Evolutionary conservation across 2,329 filamentous ascomycete species (phyloP), one percentile per base, ranked within the genome.

Genomic region (Graphiopsis chlorocephala): DNA sequence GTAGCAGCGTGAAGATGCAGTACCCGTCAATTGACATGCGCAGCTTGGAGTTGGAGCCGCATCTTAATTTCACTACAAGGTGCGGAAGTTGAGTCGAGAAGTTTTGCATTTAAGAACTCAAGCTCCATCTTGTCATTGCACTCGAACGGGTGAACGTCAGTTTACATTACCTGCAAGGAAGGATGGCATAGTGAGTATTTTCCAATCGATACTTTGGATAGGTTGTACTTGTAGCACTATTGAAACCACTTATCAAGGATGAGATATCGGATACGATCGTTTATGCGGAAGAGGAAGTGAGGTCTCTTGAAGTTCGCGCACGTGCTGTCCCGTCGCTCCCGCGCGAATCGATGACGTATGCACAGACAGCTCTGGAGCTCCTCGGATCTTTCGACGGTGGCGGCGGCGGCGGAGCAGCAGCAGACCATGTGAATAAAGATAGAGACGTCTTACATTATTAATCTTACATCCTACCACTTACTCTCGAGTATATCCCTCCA

Each of bases 401-500:
- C 59, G 59, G 35, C 56, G 45, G 50, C 50, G 29, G 31, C n/a
- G n/a, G n/a, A n/a, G n/a, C n/a, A 48, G 31, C 29, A 48, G 31
- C 15, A 52, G 29, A 52, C 8, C 2, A 59, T 48, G 20, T 38
- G 47, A 28, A 50, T 50, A 50, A 15, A 48, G n/a, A 48, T 29
- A n/a, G n/a, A 15, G n/a, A 15, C 58, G 45, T 61, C 31, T 35
- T 47, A 53, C 28, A 52, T 52, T 31, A 52, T 52, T 31, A 28
- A 15, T 60, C 38, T 26, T 4, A 26, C 26, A 0, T 61, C 35
- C 8, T 14, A 20, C 20, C 14, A 28, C 4, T 28, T 25, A 29
- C 29, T 25, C 29, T 8, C 33, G 52, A 23, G 52, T 28, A 61
- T 61, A 28, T 50, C 23, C 26, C 57, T 72, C 68, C 70, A 84